phyloP scores from a whole-genome alignment of 208 protist species.

The Acanthamoeba lenticulata region DNA sequence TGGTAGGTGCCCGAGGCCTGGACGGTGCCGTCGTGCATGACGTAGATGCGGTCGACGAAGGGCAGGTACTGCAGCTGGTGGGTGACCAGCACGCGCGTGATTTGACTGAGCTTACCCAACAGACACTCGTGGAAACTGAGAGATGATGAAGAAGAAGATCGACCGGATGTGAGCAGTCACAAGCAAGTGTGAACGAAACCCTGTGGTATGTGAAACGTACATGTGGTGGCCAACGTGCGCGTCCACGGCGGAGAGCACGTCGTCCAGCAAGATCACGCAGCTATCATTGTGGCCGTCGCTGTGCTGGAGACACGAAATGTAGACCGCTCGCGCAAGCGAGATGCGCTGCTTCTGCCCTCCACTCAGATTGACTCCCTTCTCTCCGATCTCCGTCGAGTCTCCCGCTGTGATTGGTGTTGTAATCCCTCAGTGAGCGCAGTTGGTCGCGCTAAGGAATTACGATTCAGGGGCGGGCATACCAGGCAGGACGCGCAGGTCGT shows the following conservation, averaged over 20 bases:
- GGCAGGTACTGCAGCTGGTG: constrained; percentile 92
- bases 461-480: background rate
- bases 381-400: constrained; percentile 80
- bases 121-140: background rate
- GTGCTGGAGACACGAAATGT: constrained; percentile 80
- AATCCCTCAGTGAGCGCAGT: background rate
- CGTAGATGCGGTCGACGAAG: constrained; percentile 83
- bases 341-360: constrained; percentile 86
- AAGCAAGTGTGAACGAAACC: background rate
- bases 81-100: constrained; percentile 92
- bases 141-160: background rate
- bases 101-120: constrained; percentile 76
- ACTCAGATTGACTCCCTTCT: constrained; percentile 83
- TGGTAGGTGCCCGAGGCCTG: background rate
- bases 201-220: constrained; percentile 73
- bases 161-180: background rate
- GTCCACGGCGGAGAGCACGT: too few species aligned
- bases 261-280: constrained; percentile 86
- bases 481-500: constrained; percentile 56
- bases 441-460: background rate
- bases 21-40: background rate
- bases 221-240: constrained; percentile 84
- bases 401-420: background rate
- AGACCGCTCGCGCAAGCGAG: constrained; percentile 82
- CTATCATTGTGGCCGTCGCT: constrained; percentile 74